phyloP scores from a whole-genome alignment of 495 filamentous ascomycete genomes.

The Rusavskia elegans region DNA sequence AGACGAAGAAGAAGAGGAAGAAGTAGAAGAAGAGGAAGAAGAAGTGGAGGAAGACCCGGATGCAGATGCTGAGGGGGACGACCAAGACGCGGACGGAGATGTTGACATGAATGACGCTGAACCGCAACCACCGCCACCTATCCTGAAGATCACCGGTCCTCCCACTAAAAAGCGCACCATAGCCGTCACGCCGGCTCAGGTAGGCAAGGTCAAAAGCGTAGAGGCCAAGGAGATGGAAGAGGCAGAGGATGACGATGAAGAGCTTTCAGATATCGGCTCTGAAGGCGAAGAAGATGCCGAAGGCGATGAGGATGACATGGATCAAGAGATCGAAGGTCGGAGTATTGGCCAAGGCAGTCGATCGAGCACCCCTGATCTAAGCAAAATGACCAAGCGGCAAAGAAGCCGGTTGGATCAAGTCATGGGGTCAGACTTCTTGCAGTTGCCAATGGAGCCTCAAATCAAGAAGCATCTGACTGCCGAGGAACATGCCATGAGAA shows the following conservation, averaged over 20 bases:
- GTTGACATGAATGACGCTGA: slow-evolving; percentile 42
- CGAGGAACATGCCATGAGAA: slow-evolving; percentile 87
- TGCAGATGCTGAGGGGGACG: slow-evolving; percentile 33
- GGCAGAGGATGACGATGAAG: slow-evolving; percentile 32
- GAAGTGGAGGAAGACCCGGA: slow-evolving; percentile 13
- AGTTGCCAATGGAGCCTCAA: slow-evolving; percentile 86
- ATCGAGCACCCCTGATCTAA: slow-evolving; percentile 59
- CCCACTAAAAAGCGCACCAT: slow-evolving; percentile 19
- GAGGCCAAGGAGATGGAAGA: slow-evolving; percentile 46
- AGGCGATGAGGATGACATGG: slow-evolving; percentile 35
- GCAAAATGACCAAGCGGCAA: slow-evolving; percentile 80
- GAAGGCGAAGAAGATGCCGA: slow-evolving; percentile 40
- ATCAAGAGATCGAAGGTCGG: slow-evolving; percentile 49
- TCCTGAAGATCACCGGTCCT: slow-evolving; percentile 16
- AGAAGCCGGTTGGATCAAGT: slow-evolving; percentile 55
- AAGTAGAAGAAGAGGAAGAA: slow-evolving; percentile 34
- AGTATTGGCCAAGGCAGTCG: slow-evolving; percentile 37
- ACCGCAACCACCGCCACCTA: slow-evolving; percentile 17
- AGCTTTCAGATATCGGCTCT: slow-evolving; percentile 27
- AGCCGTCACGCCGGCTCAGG: slow-evolving; percentile 21
- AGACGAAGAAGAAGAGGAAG: slow-evolving; percentile 32
- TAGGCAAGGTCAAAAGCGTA: slow-evolving; percentile 31
- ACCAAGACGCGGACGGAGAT: slow-evolving; percentile 35
- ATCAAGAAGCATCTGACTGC: slow-evolving; percentile 85
- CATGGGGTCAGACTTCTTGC: slow-evolving; percentile 56